A percentile compares a stretch with the other conserved stretches of the same genome.
Conservation (phyloP, 2,329 filamentous ascomycete genomes). For the Trichoderma sp. region DNA sequence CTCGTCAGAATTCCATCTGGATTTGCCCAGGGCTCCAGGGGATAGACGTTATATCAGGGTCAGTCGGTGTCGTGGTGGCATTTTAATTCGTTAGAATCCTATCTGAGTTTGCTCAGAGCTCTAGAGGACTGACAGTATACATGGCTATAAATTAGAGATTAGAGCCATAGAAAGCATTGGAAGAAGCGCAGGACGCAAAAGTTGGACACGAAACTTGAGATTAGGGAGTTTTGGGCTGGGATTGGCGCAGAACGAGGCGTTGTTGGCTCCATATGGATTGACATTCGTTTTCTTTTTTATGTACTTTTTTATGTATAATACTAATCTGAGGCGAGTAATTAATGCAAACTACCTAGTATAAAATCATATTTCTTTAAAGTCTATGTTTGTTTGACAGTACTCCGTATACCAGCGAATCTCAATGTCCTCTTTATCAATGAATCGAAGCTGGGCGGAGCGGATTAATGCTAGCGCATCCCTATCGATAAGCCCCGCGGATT, state of each 20-base stretch:
- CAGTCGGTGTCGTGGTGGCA: slow-evolving; percentile 29
- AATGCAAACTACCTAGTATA: neutral
- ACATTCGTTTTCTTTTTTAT: neutral
- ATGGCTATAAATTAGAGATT: neutral
- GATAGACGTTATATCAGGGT: neutral
- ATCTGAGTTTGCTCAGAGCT: slow-evolving; percentile 22
- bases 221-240: neutral
- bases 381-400: neutral
- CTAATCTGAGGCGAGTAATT: neutral
- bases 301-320: neutral
- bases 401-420: neutral
- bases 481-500: slow-evolving; percentile 25
- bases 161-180: neutral
- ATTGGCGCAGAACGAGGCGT: neutral
- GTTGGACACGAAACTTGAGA: neutral
- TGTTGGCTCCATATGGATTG: neutral
- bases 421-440: neutral
- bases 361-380: neutral
- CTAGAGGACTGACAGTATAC: neutral
- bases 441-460: neutral
- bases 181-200: neutral
- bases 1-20: slow-evolving; percentile 31
- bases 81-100: slow-evolving; percentile 37
- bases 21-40: slow-evolving; percentile 19
- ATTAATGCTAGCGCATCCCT: neutral